These are phyloP conservation scores for Carex kokanica DNA, from an alignment of 176 grass and related monocot species.

Conservation along the genomic window DNA sequence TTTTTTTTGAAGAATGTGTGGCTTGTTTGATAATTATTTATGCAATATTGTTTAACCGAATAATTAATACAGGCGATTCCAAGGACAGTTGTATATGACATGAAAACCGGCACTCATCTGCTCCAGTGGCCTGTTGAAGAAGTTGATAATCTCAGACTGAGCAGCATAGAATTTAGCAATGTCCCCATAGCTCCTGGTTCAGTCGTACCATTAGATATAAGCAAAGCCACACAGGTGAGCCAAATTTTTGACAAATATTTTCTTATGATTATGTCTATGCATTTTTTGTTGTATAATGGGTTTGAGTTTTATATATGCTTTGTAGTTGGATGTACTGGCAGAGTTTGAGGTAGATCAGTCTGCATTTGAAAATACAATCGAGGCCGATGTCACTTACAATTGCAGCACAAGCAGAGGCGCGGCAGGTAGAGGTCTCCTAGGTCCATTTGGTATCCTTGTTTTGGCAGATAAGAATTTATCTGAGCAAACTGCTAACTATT, in stretches of 20 bases:
- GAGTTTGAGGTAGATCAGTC: conserved; percentile 51
- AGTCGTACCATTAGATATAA: conserved; percentile 49
- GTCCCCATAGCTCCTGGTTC: conserved; percentile 39
- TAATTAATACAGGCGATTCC: conserved; percentile 50
- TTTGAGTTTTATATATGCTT: not conserved
- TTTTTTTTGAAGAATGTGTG: not conserved
- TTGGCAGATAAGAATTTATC: conserved; percentile 52
- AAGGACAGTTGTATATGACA: conserved; percentile 60
- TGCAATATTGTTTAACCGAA: not conserved
- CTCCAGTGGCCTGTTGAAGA: conserved; percentile 93
- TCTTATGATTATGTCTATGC: not conserved
- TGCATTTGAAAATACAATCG: conserved; percentile 7
- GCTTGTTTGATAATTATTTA: not conserved
- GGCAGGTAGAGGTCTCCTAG: conserved; percentile 42
- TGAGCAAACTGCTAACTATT: conserved; percentile 79
- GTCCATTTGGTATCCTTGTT: conserved; percentile 86
- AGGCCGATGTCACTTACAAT: conserved; percentile 42
- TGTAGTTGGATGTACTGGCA: conserved; percentile 82
- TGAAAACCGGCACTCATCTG: conserved; percentile 67
- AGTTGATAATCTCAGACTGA: conserved; percentile 64
- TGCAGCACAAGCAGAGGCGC: conserved; percentile 65
- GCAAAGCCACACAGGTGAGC: conserved; percentile 53
- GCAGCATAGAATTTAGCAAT: conserved; percentile 37
- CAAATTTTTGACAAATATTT: not conserved
- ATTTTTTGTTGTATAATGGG: not conserved